A percentile compares a stretch with the other conserved stretches of the same genome.
Conservation (phyloP, 78 protist genomes). For the Chrysochromulina tobinii region DNA sequence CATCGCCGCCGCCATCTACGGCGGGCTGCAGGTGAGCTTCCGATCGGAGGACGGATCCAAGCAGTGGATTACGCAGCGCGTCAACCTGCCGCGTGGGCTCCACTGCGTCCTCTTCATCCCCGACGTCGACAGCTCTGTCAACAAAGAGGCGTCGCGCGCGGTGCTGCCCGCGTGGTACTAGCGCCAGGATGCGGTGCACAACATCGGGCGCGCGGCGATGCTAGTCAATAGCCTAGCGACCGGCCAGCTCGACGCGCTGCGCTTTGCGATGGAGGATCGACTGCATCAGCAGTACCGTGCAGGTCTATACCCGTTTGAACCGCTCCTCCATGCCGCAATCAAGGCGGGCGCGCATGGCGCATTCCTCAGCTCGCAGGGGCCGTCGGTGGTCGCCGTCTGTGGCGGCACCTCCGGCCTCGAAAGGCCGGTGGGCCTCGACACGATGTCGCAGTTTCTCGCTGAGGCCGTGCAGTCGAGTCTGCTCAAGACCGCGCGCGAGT, state of each 20-base stretch:
- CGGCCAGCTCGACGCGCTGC: not conserved
- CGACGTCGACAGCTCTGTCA: constrained; percentile 36
- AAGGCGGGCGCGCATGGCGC: constrained; percentile 65
- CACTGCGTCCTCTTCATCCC: constrained; percentile 60
- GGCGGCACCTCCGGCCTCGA: no score
- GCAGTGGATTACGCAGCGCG: constrained; percentile 40
- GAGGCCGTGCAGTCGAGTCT: no score
- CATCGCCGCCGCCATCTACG: constrained; percentile 66
- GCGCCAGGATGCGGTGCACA: constrained; percentile 60
- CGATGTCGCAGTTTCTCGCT: not conserved
- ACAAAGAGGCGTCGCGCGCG: constrained; percentile 33
- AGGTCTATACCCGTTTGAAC: not conserved
- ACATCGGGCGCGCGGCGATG: constrained; percentile 54
- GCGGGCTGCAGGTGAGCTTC: constrained; percentile 39
- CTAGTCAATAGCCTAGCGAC: constrained; percentile 24
- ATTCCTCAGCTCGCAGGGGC: not conserved
- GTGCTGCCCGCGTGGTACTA: not conserved
- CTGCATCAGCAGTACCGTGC: constrained; percentile 9
- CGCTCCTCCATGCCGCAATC: constrained; percentile 49
- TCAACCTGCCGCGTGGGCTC: constrained; percentile 17
- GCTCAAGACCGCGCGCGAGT: no score
- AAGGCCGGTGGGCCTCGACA: not conserved
- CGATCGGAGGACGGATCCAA: not conserved
- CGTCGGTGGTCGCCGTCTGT: not conserved
- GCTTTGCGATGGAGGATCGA: constrained; percentile 1